Evolutionary conservation across 352 stramenopile genomes (phyloP).

Genomic region (Phytopythium litorale): DNA sequence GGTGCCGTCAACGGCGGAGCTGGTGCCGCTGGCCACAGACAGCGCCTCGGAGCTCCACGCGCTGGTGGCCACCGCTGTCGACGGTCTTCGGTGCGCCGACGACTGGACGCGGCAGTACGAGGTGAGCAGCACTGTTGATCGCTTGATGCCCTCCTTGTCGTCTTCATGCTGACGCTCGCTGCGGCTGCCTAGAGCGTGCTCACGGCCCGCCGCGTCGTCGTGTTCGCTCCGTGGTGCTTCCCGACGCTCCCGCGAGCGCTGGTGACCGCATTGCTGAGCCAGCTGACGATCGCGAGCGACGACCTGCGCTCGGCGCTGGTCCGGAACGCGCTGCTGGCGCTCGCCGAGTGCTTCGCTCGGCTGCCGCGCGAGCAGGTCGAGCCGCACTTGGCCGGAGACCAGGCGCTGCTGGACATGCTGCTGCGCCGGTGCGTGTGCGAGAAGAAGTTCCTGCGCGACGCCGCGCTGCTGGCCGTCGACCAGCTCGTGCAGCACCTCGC

Average conservation of each 20-base stretch:
- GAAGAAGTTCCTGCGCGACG: constrained; percentile 70
- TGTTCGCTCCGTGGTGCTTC: constrained; percentile 26
- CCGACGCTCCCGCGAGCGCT: constrained; percentile 18
- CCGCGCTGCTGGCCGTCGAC: constrained; percentile 31
- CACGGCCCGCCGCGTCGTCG: constrained; percentile 40
- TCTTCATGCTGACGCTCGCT: not conserved
- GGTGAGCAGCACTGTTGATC: constrained; percentile 10
- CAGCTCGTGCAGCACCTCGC: constrained; percentile 39
- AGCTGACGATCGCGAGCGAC: constrained; percentile 39
- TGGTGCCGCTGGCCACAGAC: constrained; percentile 22
- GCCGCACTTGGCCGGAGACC: constrained; percentile 16
- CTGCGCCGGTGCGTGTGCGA: constrained; percentile 65
- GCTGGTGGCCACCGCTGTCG: constrained; percentile 16
- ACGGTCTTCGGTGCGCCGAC: constrained; percentile 8
- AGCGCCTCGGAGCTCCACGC: constrained; percentile 21
- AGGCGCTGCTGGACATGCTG: constrained; percentile 44
- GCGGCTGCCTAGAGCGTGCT: constrained; percentile 27
- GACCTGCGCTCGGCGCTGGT: constrained; percentile 63
- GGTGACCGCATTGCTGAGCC: constrained; percentile 23
- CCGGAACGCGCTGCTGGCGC: constrained; percentile 68
- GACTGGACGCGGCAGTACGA: constrained; percentile 70
- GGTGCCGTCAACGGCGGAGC: constrained; percentile 38
- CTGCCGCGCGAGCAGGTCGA: constrained; percentile 19
- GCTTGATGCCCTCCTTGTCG: not conserved
- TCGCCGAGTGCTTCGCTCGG: constrained; percentile 55